phyloP scores from a whole-genome alignment of 1,139 yeast species.

The Saccharomycopsis crataegensis region DNA sequence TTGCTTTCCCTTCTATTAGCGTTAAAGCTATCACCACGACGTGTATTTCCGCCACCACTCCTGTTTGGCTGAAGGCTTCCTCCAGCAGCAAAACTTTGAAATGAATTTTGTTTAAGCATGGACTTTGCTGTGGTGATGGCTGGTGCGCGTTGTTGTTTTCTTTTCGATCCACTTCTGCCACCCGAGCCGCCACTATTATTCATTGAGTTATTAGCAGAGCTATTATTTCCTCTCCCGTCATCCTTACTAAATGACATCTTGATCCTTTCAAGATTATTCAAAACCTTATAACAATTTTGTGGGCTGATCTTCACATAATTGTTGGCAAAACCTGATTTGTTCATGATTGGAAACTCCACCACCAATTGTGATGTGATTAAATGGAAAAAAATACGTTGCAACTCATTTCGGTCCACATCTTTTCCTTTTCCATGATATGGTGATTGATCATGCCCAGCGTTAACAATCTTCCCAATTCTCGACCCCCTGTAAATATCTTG shows the following conservation, averaged over 20 bases:
- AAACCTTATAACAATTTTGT: conserved; percentile 28
- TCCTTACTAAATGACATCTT: conserved; percentile 36
- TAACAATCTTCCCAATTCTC: conserved; percentile 49
- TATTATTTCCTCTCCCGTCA: neutral
- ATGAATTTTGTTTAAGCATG: neutral
- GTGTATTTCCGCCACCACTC: neutral
- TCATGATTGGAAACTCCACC: conserved; percentile 65
- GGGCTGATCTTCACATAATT: conserved; percentile 59
- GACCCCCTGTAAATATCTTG: conserved; percentile 83
- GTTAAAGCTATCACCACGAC: neutral
- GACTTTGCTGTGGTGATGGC: conserved; percentile 26
- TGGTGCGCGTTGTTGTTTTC: neutral
- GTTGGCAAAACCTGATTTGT: conserved; percentile 70
- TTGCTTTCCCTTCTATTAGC: neutral
- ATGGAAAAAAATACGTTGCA: conserved; percentile 78
- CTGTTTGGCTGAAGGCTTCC: neutral
- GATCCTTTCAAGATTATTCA: conserved; percentile 39
- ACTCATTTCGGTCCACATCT: conserved; percentile 51
- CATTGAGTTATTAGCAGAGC: conserved; percentile 9
- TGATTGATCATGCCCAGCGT: conserved; percentile 53
- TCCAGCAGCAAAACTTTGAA: neutral
- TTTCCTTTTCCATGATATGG: conserved; percentile 68
- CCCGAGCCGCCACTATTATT: neutral
- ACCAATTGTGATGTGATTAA: conserved; percentile 62
- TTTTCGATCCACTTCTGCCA: neutral